Evolutionary conservation across 345 rosid species (phyloP).

Genomic region (Sonneratia caseolaris): DNA sequence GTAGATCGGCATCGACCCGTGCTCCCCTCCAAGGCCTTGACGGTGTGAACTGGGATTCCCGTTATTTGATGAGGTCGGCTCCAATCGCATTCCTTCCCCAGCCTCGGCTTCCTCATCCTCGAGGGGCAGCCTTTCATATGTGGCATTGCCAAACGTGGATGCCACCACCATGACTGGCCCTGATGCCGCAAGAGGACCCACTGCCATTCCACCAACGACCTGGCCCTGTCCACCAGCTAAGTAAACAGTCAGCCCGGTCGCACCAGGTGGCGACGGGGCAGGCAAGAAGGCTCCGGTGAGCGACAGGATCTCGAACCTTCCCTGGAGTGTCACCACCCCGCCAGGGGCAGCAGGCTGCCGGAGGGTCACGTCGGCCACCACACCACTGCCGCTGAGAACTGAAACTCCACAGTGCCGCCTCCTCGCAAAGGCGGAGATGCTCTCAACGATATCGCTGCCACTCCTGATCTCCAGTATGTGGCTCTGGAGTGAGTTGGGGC

Average conservation of each 20-base stretch:
- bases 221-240: constrained; percentile 86
- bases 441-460: constrained; percentile 61
- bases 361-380: constrained; percentile 64
- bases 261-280: constrained; percentile 63
- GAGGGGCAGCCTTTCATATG: constrained; percentile 68
- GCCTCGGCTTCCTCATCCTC: constrained; percentile 40
- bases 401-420: constrained; percentile 74
- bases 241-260: constrained; percentile 62
- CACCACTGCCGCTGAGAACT: constrained; percentile 66
- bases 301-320: constrained; percentile 85
- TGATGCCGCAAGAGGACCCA: constrained; percentile 59
- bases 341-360: constrained; percentile 69
- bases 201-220: constrained; percentile 71
- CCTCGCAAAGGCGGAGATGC: constrained; percentile 51
- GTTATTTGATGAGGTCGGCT: constrained; percentile 8
- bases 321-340: constrained; percentile 63
- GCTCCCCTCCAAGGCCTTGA: constrained; percentile 9
- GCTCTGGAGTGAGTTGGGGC: constrained; percentile 78
- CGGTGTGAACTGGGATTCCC: constrained; percentile 12
- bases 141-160: constrained; percentile 74
- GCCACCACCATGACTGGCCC: constrained; percentile 86
- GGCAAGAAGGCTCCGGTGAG: constrained; percentile 76
- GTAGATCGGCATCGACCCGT: constrained; percentile 40
- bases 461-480: constrained; percentile 71
- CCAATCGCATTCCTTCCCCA: constrained; percentile 18